These are phyloP conservation scores for Eucalyptus sp. DNA, from an alignment of 345 rosid species.

Conservation along the genomic window DNA sequence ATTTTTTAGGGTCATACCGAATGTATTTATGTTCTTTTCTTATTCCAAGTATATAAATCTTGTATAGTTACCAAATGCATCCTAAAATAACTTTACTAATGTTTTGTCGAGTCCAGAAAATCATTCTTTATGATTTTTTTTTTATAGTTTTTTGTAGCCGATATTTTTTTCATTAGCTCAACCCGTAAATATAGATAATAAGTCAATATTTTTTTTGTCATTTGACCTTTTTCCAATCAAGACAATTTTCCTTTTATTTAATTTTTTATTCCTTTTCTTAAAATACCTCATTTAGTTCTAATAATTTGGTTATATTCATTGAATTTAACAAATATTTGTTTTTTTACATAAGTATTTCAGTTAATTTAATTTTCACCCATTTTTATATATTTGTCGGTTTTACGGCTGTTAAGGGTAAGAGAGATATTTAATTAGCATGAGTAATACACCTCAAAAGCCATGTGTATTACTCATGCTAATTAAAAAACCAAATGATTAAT, in stretches of 20 bases:
- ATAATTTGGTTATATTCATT: not conserved
- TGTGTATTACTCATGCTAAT: not conserved
- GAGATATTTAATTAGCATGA: not conserved
- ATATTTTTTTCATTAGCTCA: not conserved
- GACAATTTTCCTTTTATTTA: not conserved
- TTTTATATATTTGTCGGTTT: too few relatives aligned
- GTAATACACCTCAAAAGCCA: not conserved
- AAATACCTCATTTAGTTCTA: not conserved
- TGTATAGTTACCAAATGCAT: too few relatives aligned
- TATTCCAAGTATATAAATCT: too few relatives aligned
- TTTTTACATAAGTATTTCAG: too few relatives aligned
- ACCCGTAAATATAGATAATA: not conserved
- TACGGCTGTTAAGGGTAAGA: not conserved
- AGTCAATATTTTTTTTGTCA: too few relatives aligned
- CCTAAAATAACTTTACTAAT: too few relatives aligned
- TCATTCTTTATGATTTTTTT: not conserved
- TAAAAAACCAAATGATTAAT: not conserved
- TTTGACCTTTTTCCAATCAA: not conserved
- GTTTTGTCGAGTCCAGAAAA: not conserved
- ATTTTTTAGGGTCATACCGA: fast-evolving
- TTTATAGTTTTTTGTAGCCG: not conserved
- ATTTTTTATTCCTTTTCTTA: not conserved
- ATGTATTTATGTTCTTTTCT: too few relatives aligned
- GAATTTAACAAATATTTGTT: not conserved
- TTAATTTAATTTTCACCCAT: not conserved